Percentiles rank a stretch among this genome's conserved stretches.
Conservation (phyloP, 1,284 basidiomycete species). For the Austroboletus novae-zelandiae region DNA sequence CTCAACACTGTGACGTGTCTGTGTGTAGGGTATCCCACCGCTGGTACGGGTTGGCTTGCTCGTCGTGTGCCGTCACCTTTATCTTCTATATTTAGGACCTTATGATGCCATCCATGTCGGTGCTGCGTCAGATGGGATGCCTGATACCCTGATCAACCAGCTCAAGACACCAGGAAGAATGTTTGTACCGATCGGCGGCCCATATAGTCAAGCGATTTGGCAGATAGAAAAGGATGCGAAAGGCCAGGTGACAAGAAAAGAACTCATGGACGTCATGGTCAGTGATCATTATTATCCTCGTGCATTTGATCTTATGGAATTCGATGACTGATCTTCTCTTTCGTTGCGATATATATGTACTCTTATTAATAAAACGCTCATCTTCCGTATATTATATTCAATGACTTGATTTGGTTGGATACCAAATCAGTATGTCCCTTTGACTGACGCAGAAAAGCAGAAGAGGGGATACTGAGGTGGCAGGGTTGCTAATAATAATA, state of each 20-base stretch:
- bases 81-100: constrained; percentile 48
- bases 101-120: constrained; percentile 95
- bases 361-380: not conserved
- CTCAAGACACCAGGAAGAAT: constrained; percentile 84
- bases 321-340: constrained; percentile 11
- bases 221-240: constrained; percentile 79
- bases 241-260: constrained; percentile 66
- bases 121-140: constrained; percentile 82
- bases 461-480: constrained; percentile 20
- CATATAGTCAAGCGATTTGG: constrained; percentile 57
- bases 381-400: not conserved
- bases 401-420: too few relatives aligned
- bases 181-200: constrained; percentile 87
- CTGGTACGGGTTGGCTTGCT: constrained; percentile 18
- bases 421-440: constrained; percentile 25
- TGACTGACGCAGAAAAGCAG: constrained; percentile 28
- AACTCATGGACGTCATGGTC: constrained; percentile 82
- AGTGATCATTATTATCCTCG: constrained; percentile 28
- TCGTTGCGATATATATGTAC: not conserved
- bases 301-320: constrained; percentile 12
- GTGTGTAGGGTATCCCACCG: constrained; percentile 27
- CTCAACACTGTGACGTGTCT: not conserved
- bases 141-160: constrained; percentile 73
- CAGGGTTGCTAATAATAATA: too few relatives aligned
- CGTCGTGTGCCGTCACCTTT: not conserved